Evolutionary conservation across 331 rosid genomes (phyloP), one percentile per base, ranked within the genome.

Genomic region (Ulmus americana): DNA sequence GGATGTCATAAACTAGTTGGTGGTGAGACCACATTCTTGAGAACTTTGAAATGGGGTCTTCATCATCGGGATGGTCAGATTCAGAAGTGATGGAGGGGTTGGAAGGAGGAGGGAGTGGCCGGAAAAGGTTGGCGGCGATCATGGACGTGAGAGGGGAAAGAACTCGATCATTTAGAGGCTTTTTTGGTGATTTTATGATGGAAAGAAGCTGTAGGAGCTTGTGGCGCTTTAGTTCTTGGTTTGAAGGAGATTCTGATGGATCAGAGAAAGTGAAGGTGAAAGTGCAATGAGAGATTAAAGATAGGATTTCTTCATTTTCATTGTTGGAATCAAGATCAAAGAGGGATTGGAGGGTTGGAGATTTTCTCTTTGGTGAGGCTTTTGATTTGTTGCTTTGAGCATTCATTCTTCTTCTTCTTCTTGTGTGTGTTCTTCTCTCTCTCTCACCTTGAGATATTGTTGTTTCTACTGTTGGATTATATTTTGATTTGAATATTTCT

Each of bases 21-120:
- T 88, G 89, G 39, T 86, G 87, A 2, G 86, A 76, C 98, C 95
- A 89, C 1, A 47, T 47, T 5, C 81, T 87, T 6, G 86, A 85
- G 50, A 77, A 70, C 10, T 71, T 38, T 1, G 79, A 72, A 11
- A 79, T 13, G n/a, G 74, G 67, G 40, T 85, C 91, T 72, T 92
- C 94, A 35, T 89, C 96, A 6, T 86, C 94, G 1, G 66, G 71
- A 15, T 74, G 76, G 7, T 82, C 84, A 0, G 79, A 55, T 13
- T 80, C 84, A 1, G 75, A 57, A 42, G 66, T 46, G 43, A 49
- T 52, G 28, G n/a, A 9, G 51, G 55, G 35, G 20, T 45, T 65
- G 39, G 74, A 68, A 39, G 81, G 79, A 2, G 85, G 85, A 73
- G 96, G 95, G 60, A 92, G 95, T 46, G 96, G 84, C 60, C 89